A percentile compares a stretch with the other conserved stretches of the same genome.
Evolutionary conservation across 2,329 filamentous ascomycete species (phyloP).

Genomic region (Aspergillus unguis): DNA sequence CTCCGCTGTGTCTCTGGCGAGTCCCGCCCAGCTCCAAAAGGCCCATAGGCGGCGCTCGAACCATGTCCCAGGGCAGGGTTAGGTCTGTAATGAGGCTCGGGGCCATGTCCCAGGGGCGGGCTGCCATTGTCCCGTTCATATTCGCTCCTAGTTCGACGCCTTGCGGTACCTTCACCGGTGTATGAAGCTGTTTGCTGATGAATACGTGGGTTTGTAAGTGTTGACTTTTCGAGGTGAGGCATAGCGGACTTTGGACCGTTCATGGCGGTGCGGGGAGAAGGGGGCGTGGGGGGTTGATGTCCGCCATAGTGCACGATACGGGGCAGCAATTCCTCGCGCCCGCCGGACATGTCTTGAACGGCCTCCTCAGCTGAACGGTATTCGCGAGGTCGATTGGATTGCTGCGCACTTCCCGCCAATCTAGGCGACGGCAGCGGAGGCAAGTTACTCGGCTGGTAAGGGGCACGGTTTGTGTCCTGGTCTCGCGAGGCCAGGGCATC

Average conservation of each 20-base stretch:
- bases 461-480: slow-evolving; percentile 33
- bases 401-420: slow-evolving; percentile 58
- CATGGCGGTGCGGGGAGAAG: slow-evolving; percentile 56
- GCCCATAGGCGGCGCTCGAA: slow-evolving; percentile 51
- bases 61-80: slow-evolving; percentile 33
- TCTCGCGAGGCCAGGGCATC: slow-evolving; percentile 59
- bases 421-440: slow-evolving; percentile 74
- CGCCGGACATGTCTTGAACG: slow-evolving; percentile 82
- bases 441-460: slow-evolving; percentile 57
- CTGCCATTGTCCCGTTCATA: slow-evolving; percentile 86
- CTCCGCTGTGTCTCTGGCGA: slow-evolving; percentile 76
- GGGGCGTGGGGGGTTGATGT: slow-evolving; percentile 88
- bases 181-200: slow-evolving; percentile 44
- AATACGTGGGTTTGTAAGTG: slow-evolving; percentile 63
- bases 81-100: slow-evolving; percentile 46
- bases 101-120: slow-evolving; percentile 75
- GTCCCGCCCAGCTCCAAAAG: slow-evolving; percentile 77
- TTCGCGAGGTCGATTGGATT: slow-evolving; percentile 67
- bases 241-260: slow-evolving; percentile 30
- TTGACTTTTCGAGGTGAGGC: slow-evolving; percentile 48
- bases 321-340: slow-evolving; percentile 86
- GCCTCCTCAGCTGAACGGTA: slow-evolving; percentile 96
- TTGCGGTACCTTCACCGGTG: slow-evolving; percentile 37
- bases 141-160: slow-evolving; percentile 78
- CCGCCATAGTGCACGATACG: slow-evolving; percentile 94